Base-by-base conservation (phyloP, 2,329 filamentous ascomycete genomes). In the Penicillium palitans region DNA sequence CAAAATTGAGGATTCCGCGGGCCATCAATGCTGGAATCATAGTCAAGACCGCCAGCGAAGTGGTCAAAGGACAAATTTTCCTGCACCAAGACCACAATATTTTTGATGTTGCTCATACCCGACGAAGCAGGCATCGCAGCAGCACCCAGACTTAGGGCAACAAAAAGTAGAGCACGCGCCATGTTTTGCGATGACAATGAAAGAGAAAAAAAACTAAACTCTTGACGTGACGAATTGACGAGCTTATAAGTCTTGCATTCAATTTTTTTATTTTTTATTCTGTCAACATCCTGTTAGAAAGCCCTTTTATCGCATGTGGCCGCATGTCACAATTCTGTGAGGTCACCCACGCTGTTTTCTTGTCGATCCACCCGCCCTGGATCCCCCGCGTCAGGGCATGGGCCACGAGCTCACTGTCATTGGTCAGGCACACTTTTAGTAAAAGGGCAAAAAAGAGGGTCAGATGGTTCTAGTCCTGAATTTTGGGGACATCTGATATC, bases 51-150 rank as follows among this genome's bases (percentile, higher is more conserved):
- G 33, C 77, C 77, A 17, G 74, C 72, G 29, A 78, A 73, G 53
- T 72, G 75, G 59, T 79, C 77, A 48, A 75, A 74, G 0, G 72
- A 73, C 27, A 77, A 68, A 60, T 78, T 78, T 55, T 78, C 76
- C 65, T 78, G 71, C 10, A 80, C 78, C 19, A 81, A 68, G 27
- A 81, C 75, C 47, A 81, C 79, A 6, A 80, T 78, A 62, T 79
- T 78, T 68, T 80, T 80, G 68, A 81, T 81, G 56, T 76, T 77
- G 39, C 52, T 62, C 29, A 61, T 44, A 37, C 60, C 60, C 15
- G 55, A 55, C 17, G 46, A 55, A 39, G 53, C 42, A 27, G 59
- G 57, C 9, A 55, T 50, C 10, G 55, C 55, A 41, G 52, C 5
- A 52, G 61, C 15, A 47, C 55, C 50, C 24, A 59, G 46, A 19